phyloP scores from a whole-genome alignment of 2,329 filamentous ascomycete species.

The Venturia nashicola region DNA sequence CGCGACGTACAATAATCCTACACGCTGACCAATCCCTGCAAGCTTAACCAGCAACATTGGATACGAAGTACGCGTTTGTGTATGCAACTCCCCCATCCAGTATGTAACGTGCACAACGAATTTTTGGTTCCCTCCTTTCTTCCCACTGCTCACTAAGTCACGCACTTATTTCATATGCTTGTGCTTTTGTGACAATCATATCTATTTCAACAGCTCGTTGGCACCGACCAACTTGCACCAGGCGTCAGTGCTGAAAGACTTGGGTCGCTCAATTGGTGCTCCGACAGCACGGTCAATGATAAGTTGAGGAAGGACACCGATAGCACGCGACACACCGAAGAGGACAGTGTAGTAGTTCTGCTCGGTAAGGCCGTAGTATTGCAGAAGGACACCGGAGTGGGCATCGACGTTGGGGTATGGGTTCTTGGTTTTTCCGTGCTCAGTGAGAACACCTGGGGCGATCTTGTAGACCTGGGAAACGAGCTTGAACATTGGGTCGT shows the following conservation, averaged over 20 bases:
- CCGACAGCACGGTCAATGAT: slow-evolving; percentile 98
- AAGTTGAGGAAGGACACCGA: slow-evolving; percentile 96
- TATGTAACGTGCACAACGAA: slow-evolving; percentile 2
- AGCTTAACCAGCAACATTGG: neutral
- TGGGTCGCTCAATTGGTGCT: slow-evolving; percentile 95
- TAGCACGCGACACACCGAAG: slow-evolving; percentile 95
- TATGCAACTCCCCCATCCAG: neutral
- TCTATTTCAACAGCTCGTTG: slow-evolving; percentile 2
- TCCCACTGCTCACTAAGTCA: neutral
- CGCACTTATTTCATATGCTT: neutral
- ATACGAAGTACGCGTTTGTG: neutral
- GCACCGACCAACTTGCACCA: slow-evolving; percentile 87
- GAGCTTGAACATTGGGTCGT: slow-evolving; percentile 99
- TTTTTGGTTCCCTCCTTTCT: neutral
- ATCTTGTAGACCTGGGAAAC: slow-evolving; percentile 99
- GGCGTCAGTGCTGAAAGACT: slow-evolving; percentile 96
- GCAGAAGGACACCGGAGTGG: slow-evolving; percentile 96
- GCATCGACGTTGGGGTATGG: slow-evolving; percentile 97
- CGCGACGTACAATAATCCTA: neutral
- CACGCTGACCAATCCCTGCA: neutral
- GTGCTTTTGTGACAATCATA: neutral
- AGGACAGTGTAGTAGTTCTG: slow-evolving; percentile 99
- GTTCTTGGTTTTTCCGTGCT: slow-evolving; percentile 99
- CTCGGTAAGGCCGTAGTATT: slow-evolving; percentile 98
- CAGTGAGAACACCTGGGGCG: slow-evolving; percentile 88